Conservation (phyloP, 108 stramenopile genomes). For the Craspedostauros australis region DNA sequence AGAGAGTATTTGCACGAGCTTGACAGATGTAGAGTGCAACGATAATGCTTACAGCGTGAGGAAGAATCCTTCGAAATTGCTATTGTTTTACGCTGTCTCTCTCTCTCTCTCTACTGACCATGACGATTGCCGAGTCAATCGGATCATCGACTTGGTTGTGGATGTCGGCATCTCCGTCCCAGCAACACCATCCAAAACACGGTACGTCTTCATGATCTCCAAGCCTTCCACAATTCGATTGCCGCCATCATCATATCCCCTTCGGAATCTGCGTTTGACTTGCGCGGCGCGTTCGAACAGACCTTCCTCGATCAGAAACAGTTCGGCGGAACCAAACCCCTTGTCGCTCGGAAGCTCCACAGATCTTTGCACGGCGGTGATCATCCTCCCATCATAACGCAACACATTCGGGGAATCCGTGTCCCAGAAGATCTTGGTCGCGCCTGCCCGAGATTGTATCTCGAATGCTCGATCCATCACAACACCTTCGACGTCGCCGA, state of each 20-base stretch:
- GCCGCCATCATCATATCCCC: conserved; percentile 40
- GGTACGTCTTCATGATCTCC: conserved; percentile 57
- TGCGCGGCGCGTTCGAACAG: conserved; percentile 33
- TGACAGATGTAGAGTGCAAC: no score
- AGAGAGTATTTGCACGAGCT: no score
- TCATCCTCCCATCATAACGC: conserved; percentile 7
- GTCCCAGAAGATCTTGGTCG: conserved; percentile 6
- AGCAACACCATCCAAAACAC: conserved; percentile 65
- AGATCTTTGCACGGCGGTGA: conserved; percentile 34
- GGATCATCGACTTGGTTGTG: conserved; percentile 36
- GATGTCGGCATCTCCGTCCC: conserved; percentile 59
- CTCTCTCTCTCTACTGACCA: no score
- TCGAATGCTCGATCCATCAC: conserved; percentile 50
- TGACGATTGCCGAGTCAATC: no score
- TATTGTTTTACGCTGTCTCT: no score
- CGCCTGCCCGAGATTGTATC: conserved; percentile 19
- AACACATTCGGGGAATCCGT: conserved; percentile 18
- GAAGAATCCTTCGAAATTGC: no score
- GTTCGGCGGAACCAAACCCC: conserved; percentile 48
- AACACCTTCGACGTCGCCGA: conserved; percentile 10
- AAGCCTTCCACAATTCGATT: conserved; percentile 61
- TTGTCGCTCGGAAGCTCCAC: conserved; percentile 40
- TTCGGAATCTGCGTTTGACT: conserved; percentile 37
- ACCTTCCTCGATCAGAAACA: conserved; percentile 37
- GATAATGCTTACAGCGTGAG: no score